Evolutionary conservation across 305 asterid species (phyloP).

Genomic region (Fraxinus sp.): DNA sequence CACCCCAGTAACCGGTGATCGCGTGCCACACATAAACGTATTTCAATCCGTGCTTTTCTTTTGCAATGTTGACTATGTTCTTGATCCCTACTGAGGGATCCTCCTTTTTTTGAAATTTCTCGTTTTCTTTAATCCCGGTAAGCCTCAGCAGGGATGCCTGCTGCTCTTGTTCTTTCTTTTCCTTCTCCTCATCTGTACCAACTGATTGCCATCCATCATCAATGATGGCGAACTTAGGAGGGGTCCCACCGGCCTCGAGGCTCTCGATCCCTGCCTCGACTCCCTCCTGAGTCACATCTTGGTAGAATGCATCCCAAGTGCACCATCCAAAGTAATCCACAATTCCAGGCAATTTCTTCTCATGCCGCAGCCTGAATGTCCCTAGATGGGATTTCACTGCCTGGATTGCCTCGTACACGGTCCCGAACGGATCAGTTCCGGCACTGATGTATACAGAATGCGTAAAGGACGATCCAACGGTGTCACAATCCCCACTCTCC

Average conservation of each 20-base stretch:
- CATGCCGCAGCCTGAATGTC: constrained; percentile 41
- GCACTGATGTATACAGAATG: constrained; percentile 39
- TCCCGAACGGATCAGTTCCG: constrained; percentile 43
- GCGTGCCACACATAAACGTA: constrained; percentile 58
- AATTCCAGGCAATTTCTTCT: constrained; percentile 46
- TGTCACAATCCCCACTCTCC: constrained; percentile 44
- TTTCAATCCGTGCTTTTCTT: constrained; percentile 40
- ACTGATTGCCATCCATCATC: constrained; percentile 55
- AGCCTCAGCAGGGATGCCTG: constrained; percentile 31
- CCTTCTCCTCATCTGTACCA: constrained; percentile 21
- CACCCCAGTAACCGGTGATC: constrained; percentile 54
- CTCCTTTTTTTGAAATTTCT: constrained; percentile 40
- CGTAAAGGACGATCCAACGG: constrained; percentile 30
- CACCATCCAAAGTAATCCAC: constrained; percentile 56
- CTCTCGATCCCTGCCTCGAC: constrained; percentile 45
- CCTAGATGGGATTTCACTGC: constrained; percentile 40
- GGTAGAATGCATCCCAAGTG: constrained; percentile 57
- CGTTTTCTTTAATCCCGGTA: constrained; percentile 44
- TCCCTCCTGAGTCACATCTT: constrained; percentile 48
- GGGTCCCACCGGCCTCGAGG: constrained; percentile 38
- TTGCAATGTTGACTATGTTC: constrained; percentile 42
- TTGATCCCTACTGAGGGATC: constrained; percentile 39
- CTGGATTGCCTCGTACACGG: constrained; percentile 36
- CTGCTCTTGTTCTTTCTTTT: neutral
- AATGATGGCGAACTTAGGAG: constrained; percentile 44